Conservation (phyloP, 1,139 yeast genomes). For the Pichia sp. region DNA sequence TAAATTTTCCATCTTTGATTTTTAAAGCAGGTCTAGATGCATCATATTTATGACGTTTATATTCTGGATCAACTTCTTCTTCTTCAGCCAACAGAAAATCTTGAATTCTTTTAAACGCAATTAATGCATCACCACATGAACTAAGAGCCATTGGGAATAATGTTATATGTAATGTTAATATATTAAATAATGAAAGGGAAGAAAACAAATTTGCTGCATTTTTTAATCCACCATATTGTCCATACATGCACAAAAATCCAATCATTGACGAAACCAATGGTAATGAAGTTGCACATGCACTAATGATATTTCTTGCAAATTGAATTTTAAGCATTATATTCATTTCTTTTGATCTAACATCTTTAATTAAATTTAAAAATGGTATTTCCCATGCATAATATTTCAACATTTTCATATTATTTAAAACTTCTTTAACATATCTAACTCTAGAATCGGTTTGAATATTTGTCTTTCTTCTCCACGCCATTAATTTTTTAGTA, state of each 20-base stretch:
- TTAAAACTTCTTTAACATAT: constrained; percentile 40
- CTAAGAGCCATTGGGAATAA: too few relatives aligned
- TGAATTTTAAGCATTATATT: constrained; percentile 38
- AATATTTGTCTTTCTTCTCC: constrained; percentile 34
- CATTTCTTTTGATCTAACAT: constrained; percentile 40
- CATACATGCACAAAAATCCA: constrained; percentile 44
- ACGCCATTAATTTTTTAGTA: constrained; percentile 33
- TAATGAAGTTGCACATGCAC: constrained; percentile 41
- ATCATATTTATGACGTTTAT: constrained; percentile 10
- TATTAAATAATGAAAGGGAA: constrained; percentile 45
- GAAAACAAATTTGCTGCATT: constrained; percentile 42
- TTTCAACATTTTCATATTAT: constrained; percentile 44
- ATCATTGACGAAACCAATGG: constrained; percentile 44
- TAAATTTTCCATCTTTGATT: constrained; percentile 33
- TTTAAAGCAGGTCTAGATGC: too few relatives aligned
- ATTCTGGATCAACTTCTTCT: constrained; percentile 22
- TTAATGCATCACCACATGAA: constrained; percentile 50
- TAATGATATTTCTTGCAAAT: constrained; percentile 37
- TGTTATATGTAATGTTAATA: constrained; percentile 46
- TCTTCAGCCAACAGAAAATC: constrained; percentile 40
- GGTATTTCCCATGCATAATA: constrained; percentile 51
- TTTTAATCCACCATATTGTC: constrained; percentile 22
- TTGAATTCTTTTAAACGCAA: constrained; percentile 44
- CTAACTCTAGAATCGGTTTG: constrained; percentile 41
- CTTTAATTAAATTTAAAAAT: constrained; percentile 35